These are phyloP conservation scores for Globisporangium parvum DNA, from an alignment of 352 stramenopile species.

Conservation along the genomic window DNA sequence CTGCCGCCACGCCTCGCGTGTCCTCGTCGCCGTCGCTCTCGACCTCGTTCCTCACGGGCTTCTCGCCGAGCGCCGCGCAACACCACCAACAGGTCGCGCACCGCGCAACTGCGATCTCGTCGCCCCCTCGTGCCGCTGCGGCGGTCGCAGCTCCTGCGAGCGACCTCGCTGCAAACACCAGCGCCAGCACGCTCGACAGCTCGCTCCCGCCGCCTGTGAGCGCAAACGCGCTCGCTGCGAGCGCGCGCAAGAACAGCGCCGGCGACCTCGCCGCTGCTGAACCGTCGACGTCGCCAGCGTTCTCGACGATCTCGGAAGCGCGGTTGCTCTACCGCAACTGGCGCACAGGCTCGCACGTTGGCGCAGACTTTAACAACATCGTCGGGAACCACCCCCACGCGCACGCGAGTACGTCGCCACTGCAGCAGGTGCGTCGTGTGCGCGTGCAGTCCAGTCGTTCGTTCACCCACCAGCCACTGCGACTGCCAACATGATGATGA, in stretches of 20 bases:
- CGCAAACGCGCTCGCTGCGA: slow-evolving; percentile 1
- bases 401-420: neutral
- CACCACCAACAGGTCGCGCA: slow-evolving; percentile 8
- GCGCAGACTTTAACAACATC: slow-evolving; percentile 21
- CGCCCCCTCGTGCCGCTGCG: slow-evolving; percentile 7
- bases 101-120: slow-evolving; percentile 25
- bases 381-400: slow-evolving; percentile 1
- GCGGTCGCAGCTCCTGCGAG: neutral
- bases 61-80: slow-evolving; percentile 10
- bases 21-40: slow-evolving; percentile 18
- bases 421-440: neutral
- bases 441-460: neutral
- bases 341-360: slow-evolving; percentile 54
- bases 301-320: slow-evolving; percentile 47
- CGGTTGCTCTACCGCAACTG: slow-evolving; percentile 76
- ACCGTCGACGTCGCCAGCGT: slow-evolving; percentile 28
- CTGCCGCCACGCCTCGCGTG: slow-evolving; percentile 2
- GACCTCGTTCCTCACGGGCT: slow-evolving; percentile 14
- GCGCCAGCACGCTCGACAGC: neutral
- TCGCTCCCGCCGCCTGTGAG: slow-evolving; percentile 4
- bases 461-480: neutral
- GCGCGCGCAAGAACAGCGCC: slow-evolving; percentile 45
- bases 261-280: slow-evolving; percentile 51
- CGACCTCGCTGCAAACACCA: slow-evolving; percentile 2
- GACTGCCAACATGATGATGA: neutral